Evolutionary conservation across 2,329 filamentous ascomycete genomes (phyloP), one percentile per base, ranked within the genome.

Genomic region (Huntiella savannae): DNA sequence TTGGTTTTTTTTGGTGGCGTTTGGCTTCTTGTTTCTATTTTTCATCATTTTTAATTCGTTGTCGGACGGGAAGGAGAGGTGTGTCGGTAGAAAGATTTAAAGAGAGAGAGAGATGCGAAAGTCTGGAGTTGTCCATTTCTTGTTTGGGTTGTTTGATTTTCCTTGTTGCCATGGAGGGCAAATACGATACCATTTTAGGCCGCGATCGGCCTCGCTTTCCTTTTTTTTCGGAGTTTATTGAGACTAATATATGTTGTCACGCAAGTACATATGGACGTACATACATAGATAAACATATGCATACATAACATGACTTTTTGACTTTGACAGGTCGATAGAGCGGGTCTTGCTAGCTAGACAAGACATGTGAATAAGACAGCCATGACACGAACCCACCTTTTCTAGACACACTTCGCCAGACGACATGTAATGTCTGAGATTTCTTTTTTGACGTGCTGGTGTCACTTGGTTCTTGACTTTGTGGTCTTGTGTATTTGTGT

Each of bases 71-170:
- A 15, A 38, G 13, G 8, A 4, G 7, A 15, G 13, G 13, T 38
- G 13, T 15, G 17, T 38, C n/a, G 17, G 13, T 12, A 15, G n/a
- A 40, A 40, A 11, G 38, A 19, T 19, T 19, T 19, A 5, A 28
- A 28, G 22, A 28, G 6, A 28, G 5, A 40, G 16, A 19, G 17
- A 15, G 5, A 15, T 40, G 17, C 12, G 17, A 19, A 12, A 28
- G 15, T 37, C 35, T 36, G 28, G 37, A 35, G 43, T 33, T 47
- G 35, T 40, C 36, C 13, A 12, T 41, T 48, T 47, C 34, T 48
- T 48, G 16, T 33, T 39, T 41, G 22, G 33, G 34, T 34, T 41
- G 43, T 47, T n/a, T 56, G 54, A 49, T 43, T 34, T 44, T 40
- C 15, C 33, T 40, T 41, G 28, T 44, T 40, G 5, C 33, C 41